Evolutionary conservation across 2,329 filamentous ascomycete species (phyloP).

Genomic region (Colletotrichum horii): DNA sequence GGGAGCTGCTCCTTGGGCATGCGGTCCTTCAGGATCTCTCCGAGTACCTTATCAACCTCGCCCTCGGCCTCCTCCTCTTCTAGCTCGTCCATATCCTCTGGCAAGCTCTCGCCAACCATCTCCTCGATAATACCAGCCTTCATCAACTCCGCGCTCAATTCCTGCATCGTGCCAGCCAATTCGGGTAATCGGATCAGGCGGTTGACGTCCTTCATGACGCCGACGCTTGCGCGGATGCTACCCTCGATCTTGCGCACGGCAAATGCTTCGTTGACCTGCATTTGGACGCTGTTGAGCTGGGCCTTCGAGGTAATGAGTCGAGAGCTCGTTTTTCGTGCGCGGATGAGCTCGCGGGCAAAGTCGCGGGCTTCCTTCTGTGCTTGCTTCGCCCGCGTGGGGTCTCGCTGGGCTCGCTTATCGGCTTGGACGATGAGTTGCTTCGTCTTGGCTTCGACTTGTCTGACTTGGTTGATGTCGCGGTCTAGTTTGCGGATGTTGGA

Average conservation of each 20-base stretch:
- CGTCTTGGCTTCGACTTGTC: constrained; percentile 81
- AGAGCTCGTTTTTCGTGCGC: constrained; percentile 75
- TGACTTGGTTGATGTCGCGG: constrained; percentile 84
- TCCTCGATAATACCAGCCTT: constrained; percentile 98
- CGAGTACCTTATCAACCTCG: constrained; percentile 92
- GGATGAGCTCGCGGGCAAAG: constrained; percentile 87
- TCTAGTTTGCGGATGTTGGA: constrained; percentile 92
- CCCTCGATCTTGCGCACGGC: constrained; percentile 95
- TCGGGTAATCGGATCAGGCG: constrained; percentile 83
- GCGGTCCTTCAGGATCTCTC: constrained; percentile 86
- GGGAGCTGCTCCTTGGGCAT: constrained; percentile 66
- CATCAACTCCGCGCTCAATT: constrained; percentile 85
- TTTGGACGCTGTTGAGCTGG: constrained; percentile 89
- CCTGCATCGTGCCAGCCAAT: constrained; percentile 86
- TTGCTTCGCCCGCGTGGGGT: constrained; percentile 79
- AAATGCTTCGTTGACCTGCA: constrained; percentile 98
- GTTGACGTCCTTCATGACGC: constrained; percentile 98
- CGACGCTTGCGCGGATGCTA: constrained; percentile 82
- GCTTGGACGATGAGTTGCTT: constrained; percentile 84
- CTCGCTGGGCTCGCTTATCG: constrained; percentile 79
- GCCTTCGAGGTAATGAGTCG: constrained; percentile 87
- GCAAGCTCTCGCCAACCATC: constrained; percentile 88
- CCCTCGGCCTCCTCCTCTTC: constrained; percentile 75
- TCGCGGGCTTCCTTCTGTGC: constrained; percentile 83
- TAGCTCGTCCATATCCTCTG: constrained; percentile 73